Evolutionary conservation across 2,329 filamentous ascomycete genomes (phyloP).

Genomic region (Nigrospora oryzae): DNA sequence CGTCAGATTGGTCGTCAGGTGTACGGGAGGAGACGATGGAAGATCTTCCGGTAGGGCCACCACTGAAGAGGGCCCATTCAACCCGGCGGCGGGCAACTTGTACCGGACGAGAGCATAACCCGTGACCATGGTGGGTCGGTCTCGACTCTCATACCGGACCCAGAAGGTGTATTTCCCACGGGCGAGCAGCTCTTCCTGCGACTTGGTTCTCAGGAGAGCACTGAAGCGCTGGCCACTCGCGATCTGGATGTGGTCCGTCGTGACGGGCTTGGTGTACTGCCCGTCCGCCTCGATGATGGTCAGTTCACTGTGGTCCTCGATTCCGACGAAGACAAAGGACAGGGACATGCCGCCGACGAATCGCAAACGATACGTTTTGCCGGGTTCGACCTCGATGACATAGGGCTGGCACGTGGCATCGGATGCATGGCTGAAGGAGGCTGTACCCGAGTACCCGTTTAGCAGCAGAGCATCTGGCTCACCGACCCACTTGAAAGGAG

Average conservation of each 20-base stretch:
- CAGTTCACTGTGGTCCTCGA: constrained; percentile 48
- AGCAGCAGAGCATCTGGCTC: constrained; percentile 49
- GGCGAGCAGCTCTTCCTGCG: constrained; percentile 28
- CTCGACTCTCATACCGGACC: constrained; percentile 40
- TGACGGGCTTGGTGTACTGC: constrained; percentile 39
- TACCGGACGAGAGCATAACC: constrained; percentile 43
- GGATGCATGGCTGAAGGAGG: constrained; percentile 22
- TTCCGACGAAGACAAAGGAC: constrained; percentile 41
- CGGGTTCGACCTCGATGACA: constrained; percentile 50
- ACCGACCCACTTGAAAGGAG: constrained; percentile 48
- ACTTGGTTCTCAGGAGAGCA: constrained; percentile 45
- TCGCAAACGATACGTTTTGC: constrained; percentile 52
- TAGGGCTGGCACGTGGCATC: constrained; percentile 32
- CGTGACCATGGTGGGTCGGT: constrained; percentile 33
- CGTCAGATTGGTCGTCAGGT: constrained; percentile 22
- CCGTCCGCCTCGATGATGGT: constrained; percentile 54
- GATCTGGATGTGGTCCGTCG: constrained; percentile 43
- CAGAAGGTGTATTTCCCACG: constrained; percentile 24
- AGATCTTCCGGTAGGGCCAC: constrained; percentile 9
- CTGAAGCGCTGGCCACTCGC: constrained; percentile 53
- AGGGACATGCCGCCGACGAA: constrained; percentile 50
- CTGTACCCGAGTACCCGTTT: constrained; percentile 43
- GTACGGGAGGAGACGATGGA: constrained; percentile 20
- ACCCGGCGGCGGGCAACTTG: constrained; percentile 9
- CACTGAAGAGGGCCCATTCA: background rate